Evolutionary conservation across 2,329 filamentous ascomycete genomes (phyloP).

Genomic region (Cladosporium sp.): DNA sequence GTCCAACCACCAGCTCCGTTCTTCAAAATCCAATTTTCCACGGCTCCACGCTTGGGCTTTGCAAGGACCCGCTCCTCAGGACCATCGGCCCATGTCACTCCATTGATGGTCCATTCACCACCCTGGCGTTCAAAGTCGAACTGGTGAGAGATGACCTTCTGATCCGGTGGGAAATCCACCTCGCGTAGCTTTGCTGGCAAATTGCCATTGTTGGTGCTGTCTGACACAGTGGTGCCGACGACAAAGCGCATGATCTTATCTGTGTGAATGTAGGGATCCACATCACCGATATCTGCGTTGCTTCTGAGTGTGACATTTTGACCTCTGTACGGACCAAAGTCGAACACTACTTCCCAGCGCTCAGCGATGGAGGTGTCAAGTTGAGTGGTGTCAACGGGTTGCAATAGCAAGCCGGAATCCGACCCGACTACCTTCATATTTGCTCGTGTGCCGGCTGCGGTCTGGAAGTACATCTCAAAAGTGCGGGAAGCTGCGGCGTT

Average conservation of each 20-base stretch:
- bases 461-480: conserved; percentile 45
- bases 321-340: conserved; percentile 47
- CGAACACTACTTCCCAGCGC: conserved; percentile 54
- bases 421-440: conserved; percentile 52
- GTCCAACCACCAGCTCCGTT: conserved; percentile 45
- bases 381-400: conserved; percentile 40
- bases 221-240: conserved; percentile 39
- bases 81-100: conserved; percentile 35
- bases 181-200: conserved; percentile 30
- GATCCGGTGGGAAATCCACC: conserved; percentile 32
- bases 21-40: conserved; percentile 39
- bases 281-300: conserved; percentile 21
- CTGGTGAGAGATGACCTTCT: conserved; percentile 36
- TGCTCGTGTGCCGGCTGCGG: conserved; percentile 30
- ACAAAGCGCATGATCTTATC: conserved; percentile 40
- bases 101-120: conserved; percentile 49
- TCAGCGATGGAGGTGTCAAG: conserved; percentile 52
- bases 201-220: conserved; percentile 37
- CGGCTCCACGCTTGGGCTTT: conserved; percentile 29
- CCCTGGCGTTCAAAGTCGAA: conserved; percentile 44
- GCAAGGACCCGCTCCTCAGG: conserved; percentile 31
- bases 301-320: conserved; percentile 36
- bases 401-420: conserved; percentile 48
- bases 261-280: conserved; percentile 45
- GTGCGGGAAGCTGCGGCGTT: conserved; percentile 46